Conservation (phyloP, 805 yeast species). For the Sungouiella thailandica region DNA sequence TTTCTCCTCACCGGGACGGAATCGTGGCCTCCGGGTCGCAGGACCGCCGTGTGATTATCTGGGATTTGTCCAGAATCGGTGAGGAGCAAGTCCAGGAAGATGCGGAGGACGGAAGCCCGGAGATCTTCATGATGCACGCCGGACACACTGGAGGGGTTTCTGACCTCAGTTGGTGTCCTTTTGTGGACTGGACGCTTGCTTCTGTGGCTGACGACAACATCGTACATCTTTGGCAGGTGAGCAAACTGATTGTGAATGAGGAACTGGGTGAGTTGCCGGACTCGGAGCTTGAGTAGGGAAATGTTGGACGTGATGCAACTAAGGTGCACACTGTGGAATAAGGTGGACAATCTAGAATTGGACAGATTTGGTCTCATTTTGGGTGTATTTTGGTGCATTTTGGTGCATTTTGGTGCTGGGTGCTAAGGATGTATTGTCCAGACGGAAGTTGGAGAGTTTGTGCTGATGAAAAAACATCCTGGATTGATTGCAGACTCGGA, state of each 20-base stretch:
- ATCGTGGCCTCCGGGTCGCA: conserved; percentile 71
- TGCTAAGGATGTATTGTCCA: too few relatives aligned
- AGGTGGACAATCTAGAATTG: too few relatives aligned
- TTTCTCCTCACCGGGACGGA: conserved; percentile 75
- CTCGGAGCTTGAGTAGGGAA: conserved; percentile 21
- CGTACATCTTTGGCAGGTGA: conserved; percentile 55
- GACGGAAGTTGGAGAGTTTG: too few relatives aligned
- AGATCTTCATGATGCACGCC: conserved; percentile 85
- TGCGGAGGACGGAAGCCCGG: conserved; percentile 88
- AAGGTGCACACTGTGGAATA: too few relatives aligned
- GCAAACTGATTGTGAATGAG: conserved; percentile 23
- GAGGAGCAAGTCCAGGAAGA: conserved; percentile 83
- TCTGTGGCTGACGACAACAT: conserved; percentile 59
- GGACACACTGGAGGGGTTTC: conserved; percentile 79
- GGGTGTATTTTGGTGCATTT: too few relatives aligned
- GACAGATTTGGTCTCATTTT: too few relatives aligned
- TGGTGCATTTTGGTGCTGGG: too few relatives aligned
- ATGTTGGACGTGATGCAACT: not conserved
- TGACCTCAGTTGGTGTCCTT: conserved; percentile 67
- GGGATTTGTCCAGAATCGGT: conserved; percentile 80
- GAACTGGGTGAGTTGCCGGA: conserved; percentile 11
- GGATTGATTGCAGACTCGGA: too few relatives aligned
- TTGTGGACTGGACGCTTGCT: conserved; percentile 72
- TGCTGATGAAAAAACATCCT: too few relatives aligned
- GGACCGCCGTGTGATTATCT: conserved; percentile 71